Percentiles rank a stretch among this genome's conserved stretches.
These are phyloP conservation scores for Chaetomium globosum DNA, from an alignment of 2,329 filamentous ascomycete species.

Conservation along the genomic window DNA sequence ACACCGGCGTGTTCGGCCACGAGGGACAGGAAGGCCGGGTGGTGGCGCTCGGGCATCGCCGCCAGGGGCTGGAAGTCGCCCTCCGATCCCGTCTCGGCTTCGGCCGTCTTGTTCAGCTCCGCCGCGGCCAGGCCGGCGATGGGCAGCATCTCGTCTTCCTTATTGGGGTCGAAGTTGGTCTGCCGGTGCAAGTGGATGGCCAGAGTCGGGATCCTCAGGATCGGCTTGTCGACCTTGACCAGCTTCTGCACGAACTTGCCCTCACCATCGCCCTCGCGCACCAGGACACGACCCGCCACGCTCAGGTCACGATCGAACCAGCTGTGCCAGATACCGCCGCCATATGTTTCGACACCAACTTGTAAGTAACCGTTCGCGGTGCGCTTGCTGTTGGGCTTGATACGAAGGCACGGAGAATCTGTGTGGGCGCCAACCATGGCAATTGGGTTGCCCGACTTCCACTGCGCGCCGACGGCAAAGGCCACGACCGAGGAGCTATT, in stretches of 20 bases:
- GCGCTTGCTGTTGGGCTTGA: conserved; percentile 95
- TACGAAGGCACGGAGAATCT: conserved; percentile 85
- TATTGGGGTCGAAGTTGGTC: conserved; percentile 88
- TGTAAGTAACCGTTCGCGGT: conserved; percentile 84
- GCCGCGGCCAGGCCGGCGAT: conserved; percentile 85
- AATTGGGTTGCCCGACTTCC: conserved; percentile 88
- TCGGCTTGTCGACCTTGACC: conserved; percentile 85
- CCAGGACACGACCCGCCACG: conserved; percentile 85
- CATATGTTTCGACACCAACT: conserved; percentile 94
- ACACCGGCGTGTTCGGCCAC: conserved; percentile 79
- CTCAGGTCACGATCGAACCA: conserved; percentile 97
- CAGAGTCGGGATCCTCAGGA: conserved; percentile 88
- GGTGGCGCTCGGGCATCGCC: conserved; percentile 78
- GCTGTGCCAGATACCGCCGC: conserved; percentile 95
- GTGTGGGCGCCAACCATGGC: conserved; percentile 95
- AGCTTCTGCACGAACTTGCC: conserved; percentile 80
- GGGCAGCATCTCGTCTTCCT: conserved; percentile 93
- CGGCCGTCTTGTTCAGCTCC: conserved; percentile 76
- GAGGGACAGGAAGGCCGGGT: conserved; percentile 81
- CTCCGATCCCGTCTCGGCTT: conserved; percentile 47
- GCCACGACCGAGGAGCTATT: conserved; percentile 91
- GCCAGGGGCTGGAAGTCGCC: conserved; percentile 73
- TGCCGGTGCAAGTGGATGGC: conserved; percentile 92
- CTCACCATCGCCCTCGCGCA: conserved; percentile 65
- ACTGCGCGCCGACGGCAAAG: conserved; percentile 87